Conservation (phyloP, 352 stramenopile species). For the Saprolegnia parasitica region DNA sequence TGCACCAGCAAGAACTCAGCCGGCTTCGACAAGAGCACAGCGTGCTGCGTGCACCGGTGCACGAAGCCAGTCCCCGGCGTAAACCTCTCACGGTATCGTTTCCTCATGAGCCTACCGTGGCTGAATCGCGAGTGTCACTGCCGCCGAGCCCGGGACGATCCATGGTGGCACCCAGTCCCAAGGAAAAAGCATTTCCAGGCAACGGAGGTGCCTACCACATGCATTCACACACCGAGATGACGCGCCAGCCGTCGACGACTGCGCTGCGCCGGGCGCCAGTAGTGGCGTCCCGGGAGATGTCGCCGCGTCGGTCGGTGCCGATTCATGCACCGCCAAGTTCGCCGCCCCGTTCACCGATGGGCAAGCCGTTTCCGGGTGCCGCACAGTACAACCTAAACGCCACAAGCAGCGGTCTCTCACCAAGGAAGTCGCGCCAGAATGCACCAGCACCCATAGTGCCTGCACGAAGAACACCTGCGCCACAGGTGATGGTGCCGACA, state of each 20-base stretch:
- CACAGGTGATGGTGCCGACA: no score
- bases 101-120: background rate
- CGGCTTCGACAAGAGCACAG: background rate
- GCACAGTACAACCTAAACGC: constrained; percentile 6
- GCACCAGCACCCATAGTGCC: background rate
- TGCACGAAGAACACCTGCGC: background rate
- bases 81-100: background rate
- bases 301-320: no score
- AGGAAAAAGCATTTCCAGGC: constrained; percentile 23
- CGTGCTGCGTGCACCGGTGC: background rate
- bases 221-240: background rate
- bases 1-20: constrained; percentile 21
- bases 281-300: background rate
- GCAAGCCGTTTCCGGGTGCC: background rate
- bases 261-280: background rate
- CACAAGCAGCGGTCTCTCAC: background rate
- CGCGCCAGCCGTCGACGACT: background rate
- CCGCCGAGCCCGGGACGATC: no score
- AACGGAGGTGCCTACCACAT: constrained; percentile 8
- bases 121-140: no score
- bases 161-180: background rate
- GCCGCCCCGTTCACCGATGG: background rate
- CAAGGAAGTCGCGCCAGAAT: background rate
- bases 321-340: no score
- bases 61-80: background rate